phyloP scores from a whole-genome alignment of 331 rosid species.

The Ulmus americana region DNA sequence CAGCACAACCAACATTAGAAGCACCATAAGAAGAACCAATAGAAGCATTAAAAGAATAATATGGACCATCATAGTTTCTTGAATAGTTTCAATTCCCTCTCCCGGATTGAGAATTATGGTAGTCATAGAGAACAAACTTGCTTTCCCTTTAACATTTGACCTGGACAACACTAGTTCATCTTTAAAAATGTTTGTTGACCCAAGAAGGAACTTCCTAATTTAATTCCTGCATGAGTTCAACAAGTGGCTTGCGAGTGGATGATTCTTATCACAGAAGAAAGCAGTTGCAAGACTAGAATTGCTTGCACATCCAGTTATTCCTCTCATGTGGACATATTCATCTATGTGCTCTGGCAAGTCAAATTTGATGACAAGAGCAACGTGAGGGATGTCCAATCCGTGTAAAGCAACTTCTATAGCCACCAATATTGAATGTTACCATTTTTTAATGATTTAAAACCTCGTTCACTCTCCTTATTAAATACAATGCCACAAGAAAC shows the following conservation, averaged over 20 bases:
- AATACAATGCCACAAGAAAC: background rate
- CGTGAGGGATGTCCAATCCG: conserved; percentile 37
- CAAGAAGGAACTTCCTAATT: conserved; percentile 40
- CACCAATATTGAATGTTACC: conserved; percentile 34
- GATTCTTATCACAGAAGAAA: conserved; percentile 32
- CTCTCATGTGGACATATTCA: conserved; percentile 41
- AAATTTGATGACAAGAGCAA: conserved; percentile 40
- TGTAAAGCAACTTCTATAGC: conserved; percentile 46
- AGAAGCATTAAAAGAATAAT: conserved; percentile 2
- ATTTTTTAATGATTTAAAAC: conserved; percentile 32
- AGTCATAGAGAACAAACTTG: conserved; percentile 53
- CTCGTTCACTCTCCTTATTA: conserved; percentile 42
- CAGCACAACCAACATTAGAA: background rate
- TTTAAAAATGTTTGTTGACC: conserved; percentile 41
- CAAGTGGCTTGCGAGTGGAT: conserved; percentile 33
- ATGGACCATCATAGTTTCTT: conserved; percentile 28
- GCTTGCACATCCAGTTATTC: conserved; percentile 45
- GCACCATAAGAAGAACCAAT: conserved; percentile 14
- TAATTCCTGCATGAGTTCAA: conserved; percentile 32
- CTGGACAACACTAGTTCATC: conserved; percentile 11
- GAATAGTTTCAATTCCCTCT: conserved; percentile 20
- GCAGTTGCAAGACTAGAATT: conserved; percentile 46
- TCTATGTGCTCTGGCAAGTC: conserved; percentile 42
- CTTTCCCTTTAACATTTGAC: conserved; percentile 24
- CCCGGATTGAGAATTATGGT: conserved; percentile 23